Evolutionary conservation across 2,329 filamentous ascomycete species (phyloP), one percentile per base, ranked within the genome.

Genomic region (Didymella pinodella): DNA sequence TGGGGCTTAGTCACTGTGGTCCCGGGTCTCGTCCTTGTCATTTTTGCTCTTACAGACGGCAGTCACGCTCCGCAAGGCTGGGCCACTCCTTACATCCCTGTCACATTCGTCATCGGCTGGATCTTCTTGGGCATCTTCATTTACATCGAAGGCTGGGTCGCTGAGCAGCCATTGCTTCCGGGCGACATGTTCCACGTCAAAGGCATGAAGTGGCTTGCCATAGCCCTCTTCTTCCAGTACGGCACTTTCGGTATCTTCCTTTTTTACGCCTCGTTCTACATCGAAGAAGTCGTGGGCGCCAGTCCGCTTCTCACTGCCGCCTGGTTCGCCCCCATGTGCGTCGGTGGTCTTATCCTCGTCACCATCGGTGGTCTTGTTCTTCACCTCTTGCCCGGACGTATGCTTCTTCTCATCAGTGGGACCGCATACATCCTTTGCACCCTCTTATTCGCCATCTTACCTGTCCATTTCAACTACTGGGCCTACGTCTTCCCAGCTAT

Each of bases 21-120:
- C 1, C 71, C 76, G 7, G 90, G 88, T 0, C 75, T 93, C 12
- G 81, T 90, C 2, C 81, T 95, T 26, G 81, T 92, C 8, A 88
- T 92, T 0, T 94, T 88, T 67, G 89, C 90, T 0, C 84, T 95
- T 50, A 93, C 90, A 0, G 88, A 92, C 47, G 88, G 87, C 7
- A 85, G 87, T 0, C 86, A 91, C 72, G 89, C 89, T 0, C 84
- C 87, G 0, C 72, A 86, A 2, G 86, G 88, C 1, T 94, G 91
- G 90, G 80, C 76, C n/a, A 91, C 88, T 0, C 88, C 89, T 1
- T 92, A 92, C 64, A 88, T 94, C 36, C 85, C 85, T 40, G 79
- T 88, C 10, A 86, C 87, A 0, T 84, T 94, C 46, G 77, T 87
- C 3, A 38, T 90, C 1, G 91, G 91, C 0, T 77, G 84, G 6